Conservation (phyloP, 768 basidiomycete species). For the Hebeloma cylindrosporum region DNA sequence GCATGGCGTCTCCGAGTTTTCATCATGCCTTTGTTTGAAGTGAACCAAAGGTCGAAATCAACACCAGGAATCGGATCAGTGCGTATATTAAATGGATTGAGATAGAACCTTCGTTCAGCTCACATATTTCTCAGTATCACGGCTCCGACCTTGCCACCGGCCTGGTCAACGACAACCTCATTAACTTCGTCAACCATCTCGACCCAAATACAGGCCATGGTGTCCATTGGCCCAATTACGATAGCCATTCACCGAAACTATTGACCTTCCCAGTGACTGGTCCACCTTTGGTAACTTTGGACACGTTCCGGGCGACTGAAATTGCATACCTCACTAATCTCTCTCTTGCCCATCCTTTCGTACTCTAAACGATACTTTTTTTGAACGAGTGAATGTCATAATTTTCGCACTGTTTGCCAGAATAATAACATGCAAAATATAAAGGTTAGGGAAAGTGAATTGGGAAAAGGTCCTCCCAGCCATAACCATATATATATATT, state of each 20-base stretch:
- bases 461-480: too few relatives aligned
- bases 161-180: constrained; percentile 41
- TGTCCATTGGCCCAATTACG: constrained; percentile 46
- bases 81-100: constrained; percentile 13
- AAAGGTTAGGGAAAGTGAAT: too few relatives aligned
- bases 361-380: constrained; percentile 4
- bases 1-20: constrained; percentile 6
- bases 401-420: not conserved
- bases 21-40: constrained; percentile 23
- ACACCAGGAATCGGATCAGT: constrained; percentile 44
- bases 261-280: constrained; percentile 41
- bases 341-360: constrained; percentile 30
- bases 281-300: constrained; percentile 35
- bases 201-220: constrained; percentile 42
- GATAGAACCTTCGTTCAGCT: not conserved
- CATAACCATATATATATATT: too few relatives aligned
- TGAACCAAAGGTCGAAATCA: constrained; percentile 41
- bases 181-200: constrained; percentile 41
- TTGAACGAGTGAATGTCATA: not conserved
- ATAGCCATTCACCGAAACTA: constrained; percentile 30
- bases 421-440: too few relatives aligned
- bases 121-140: constrained; percentile 34
- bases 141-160: constrained; percentile 39
- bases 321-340: constrained; percentile 36
- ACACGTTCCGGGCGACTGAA: constrained; percentile 42